Conservation (phyloP, 495 filamentous ascomycete genomes). For the Hypoxylon rickii region DNA sequence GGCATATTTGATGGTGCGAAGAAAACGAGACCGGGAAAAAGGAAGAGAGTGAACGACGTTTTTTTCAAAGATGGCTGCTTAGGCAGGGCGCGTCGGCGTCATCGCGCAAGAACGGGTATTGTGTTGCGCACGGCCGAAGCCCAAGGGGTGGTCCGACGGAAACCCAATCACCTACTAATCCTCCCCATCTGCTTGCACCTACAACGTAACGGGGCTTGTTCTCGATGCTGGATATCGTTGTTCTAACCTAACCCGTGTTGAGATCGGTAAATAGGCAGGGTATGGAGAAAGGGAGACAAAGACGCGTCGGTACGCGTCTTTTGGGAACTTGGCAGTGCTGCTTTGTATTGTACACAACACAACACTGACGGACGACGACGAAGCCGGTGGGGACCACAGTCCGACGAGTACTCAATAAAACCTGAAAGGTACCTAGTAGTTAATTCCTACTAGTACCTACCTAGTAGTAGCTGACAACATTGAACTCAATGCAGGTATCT, state of each 20-base stretch:
- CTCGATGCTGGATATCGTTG: background rate
- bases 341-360: background rate
- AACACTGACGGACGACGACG: background rate
- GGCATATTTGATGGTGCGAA: slow-evolving; percentile 52
- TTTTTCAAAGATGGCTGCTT: no score
- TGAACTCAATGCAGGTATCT: no score
- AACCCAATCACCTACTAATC: no score
- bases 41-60: background rate
- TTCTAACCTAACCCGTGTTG: background rate
- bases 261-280: no score
- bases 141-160: no score
- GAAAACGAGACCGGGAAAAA: background rate
- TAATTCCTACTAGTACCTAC: background rate
- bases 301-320: slow-evolving; percentile 32
- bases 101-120: slow-evolving; percentile 5
- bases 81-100: slow-evolving; percentile 11
- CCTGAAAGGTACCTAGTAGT: no score
- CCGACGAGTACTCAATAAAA: no score
- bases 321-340: background rate
- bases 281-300: slow-evolving; percentile 13
- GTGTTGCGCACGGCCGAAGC: background rate
- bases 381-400: background rate
- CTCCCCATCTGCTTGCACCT: background rate
- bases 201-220: background rate
- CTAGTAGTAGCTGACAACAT: no score